These are phyloP conservation scores for Boletus huronensis DNA, from an alignment of 768 basidiomycete species.

Conservation along the genomic window DNA sequence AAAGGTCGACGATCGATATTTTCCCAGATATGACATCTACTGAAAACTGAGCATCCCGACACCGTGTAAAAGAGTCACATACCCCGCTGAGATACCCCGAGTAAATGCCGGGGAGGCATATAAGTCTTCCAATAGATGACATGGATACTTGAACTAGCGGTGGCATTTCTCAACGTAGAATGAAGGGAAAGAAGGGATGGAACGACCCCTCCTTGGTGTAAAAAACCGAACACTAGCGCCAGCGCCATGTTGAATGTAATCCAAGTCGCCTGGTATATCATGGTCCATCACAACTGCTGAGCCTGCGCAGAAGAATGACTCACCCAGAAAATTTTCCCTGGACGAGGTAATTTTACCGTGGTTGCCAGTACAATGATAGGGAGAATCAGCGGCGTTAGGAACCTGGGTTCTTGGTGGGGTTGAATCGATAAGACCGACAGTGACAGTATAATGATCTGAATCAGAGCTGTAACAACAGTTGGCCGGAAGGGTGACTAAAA, in stretches of 20 bases:
- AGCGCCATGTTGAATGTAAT: slow-evolving; percentile 28
- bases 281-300: not conserved
- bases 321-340: slow-evolving; percentile 34
- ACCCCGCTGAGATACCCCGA: slow-evolving; percentile 29
- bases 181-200: slow-evolving; percentile 36
- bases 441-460: slow-evolving; percentile 30
- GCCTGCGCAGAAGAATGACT: not conserved
- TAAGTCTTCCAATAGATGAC: slow-evolving; percentile 41
- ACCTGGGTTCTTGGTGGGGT: slow-evolving; percentile 40
- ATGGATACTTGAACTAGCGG: slow-evolving; percentile 3
- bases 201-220: slow-evolving; percentile 42
- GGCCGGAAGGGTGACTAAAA: not conserved
- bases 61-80: not conserved
- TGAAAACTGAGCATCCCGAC: not conserved
- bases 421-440: slow-evolving; percentile 31
- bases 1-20: slow-evolving; percentile 29
- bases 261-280: slow-evolving; percentile 25
- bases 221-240: slow-evolving; percentile 34
- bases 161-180: slow-evolving; percentile 13
- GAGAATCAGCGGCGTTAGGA: slow-evolving; percentile 35
- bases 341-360: slow-evolving; percentile 26
- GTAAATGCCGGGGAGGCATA: slow-evolving; percentile 37
- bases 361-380: slow-evolving; percentile 30
- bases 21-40: slow-evolving; percentile 25
- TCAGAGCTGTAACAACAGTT: slow-evolving; percentile 23